Evolutionary conservation across 2,329 filamentous ascomycete genomes (phyloP).

Genomic region (Ceratocystis harringtonii): DNA sequence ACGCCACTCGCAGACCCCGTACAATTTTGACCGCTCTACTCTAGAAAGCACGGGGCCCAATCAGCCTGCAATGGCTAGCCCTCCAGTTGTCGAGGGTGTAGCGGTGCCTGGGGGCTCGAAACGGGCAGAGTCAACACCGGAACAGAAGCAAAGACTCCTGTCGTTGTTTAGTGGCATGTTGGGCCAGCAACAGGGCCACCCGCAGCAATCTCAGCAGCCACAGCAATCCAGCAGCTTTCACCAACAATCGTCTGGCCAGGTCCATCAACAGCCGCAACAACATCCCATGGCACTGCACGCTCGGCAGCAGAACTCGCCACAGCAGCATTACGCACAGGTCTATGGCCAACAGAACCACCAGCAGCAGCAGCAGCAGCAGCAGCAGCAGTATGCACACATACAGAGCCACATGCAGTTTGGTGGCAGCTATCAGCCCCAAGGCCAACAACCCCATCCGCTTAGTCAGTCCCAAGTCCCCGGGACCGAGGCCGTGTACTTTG

Average conservation of each 20-base stretch:
- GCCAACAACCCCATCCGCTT: conserved; percentile 13
- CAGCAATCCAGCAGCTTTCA: background rate
- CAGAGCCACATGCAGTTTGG: conserved; percentile 7
- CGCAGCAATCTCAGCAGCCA: background rate
- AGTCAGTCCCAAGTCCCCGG: conserved; percentile 15
- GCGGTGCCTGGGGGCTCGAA: conserved; percentile 22
- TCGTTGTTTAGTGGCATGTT: conserved; percentile 48
- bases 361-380: background rate
- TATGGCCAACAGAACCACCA: conserved; percentile 7
- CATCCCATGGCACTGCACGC: background rate
- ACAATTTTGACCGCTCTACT: conserved; percentile 15
- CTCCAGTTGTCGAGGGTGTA: conserved; percentile 22
- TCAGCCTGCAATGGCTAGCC: conserved; percentile 20
- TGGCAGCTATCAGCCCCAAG: conserved; percentile 11
- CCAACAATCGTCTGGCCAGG: background rate
- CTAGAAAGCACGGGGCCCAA: conserved; percentile 16
- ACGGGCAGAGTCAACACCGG: conserved; percentile 26
- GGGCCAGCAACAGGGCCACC: background rate
- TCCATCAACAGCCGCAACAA: conserved; percentile 5
- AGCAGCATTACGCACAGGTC: conserved; percentile 11
- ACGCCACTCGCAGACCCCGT: conserved; percentile 16
- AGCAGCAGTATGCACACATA: conserved; percentile 6
- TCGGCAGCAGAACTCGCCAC: conserved; percentile 12
- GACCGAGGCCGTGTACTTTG: background rate
- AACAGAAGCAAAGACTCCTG: conserved; percentile 35